Conservation (phyloP, 495 filamentous ascomycete genomes). For the Penicillium egyptiacum region DNA sequence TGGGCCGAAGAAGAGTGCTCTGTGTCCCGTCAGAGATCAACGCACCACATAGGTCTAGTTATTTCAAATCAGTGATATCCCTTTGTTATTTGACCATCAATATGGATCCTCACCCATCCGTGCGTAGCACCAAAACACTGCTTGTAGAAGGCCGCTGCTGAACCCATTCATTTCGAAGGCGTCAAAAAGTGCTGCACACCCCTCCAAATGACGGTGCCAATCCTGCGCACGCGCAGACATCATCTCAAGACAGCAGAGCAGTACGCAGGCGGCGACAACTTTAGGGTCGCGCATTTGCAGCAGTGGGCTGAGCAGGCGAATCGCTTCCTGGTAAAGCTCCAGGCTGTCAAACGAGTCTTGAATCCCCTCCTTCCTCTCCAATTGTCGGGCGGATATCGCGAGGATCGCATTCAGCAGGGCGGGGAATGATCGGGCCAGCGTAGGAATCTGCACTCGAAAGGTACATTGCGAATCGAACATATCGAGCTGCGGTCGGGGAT, state of each 20-base stretch:
- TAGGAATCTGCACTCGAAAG: constrained; percentile 43
- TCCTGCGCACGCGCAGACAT: constrained; percentile 48
- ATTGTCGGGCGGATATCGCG: constrained; percentile 44
- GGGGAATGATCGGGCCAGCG: constrained; percentile 39
- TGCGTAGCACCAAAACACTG: constrained; percentile 52
- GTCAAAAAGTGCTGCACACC: constrained; percentile 48
- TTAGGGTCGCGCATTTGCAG: constrained; percentile 41
- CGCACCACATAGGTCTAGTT: constrained; percentile 46
- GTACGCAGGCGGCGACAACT: constrained; percentile 41
- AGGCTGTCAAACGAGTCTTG: constrained; percentile 42
- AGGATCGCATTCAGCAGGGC: constrained; percentile 43
- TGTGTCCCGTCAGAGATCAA: constrained; percentile 48
- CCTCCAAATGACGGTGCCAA: constrained; percentile 50
- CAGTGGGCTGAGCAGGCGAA: constrained; percentile 38
- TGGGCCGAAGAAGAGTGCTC: constrained; percentile 41
- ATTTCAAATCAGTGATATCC: constrained; percentile 1
- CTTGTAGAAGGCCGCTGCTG: constrained; percentile 39
- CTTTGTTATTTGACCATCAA: not conserved
- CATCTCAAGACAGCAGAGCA: constrained; percentile 50
- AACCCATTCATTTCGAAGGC: constrained; percentile 45
- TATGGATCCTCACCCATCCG: constrained; percentile 40
- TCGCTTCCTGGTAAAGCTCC: constrained; percentile 49
- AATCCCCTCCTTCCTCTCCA: constrained; percentile 41
- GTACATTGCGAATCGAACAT: constrained; percentile 50
- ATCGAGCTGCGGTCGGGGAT: constrained; percentile 39